These are phyloP conservation scores for Asparagopsis taxiformis DNA, from an alignment of 31 red algal genomes.

Conservation along the genomic window DNA sequence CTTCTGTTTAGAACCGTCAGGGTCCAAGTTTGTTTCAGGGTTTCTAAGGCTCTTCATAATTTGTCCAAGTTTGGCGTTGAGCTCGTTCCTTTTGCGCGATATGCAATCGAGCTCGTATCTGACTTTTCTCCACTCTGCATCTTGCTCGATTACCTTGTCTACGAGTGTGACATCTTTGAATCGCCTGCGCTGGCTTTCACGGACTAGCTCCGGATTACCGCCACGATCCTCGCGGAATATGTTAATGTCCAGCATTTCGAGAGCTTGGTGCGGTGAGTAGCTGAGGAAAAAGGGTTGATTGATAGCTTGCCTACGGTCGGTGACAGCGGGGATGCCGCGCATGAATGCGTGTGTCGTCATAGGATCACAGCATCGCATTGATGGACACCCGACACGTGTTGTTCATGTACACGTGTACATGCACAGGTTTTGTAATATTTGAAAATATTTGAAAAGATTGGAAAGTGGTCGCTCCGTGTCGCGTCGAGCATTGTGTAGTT, in stretches of 20 bases:
- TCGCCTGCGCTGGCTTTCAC: slow-evolving; percentile 83
- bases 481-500: no score
- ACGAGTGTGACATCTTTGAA: slow-evolving; percentile 74
- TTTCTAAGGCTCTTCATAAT: slow-evolving; percentile 64
- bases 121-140: slow-evolving; percentile 78
- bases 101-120: slow-evolving; percentile 74
- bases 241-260: slow-evolving; percentile 90
- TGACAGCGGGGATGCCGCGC: no score
- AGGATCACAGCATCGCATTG: no score
- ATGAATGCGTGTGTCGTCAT: no score
- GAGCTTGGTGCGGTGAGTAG: background rate
- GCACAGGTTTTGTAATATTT: no score
- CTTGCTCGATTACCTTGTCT: slow-evolving; percentile 79
- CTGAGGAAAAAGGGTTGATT: background rate
- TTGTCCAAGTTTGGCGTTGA: slow-evolving; percentile 59
- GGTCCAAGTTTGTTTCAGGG: slow-evolving; percentile 61
- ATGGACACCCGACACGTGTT: no score
- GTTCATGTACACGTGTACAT: no score
- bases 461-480: no score
- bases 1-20: slow-evolving; percentile 46
- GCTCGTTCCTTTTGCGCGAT: slow-evolving; percentile 53
- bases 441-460: no score
- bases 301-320: background rate
- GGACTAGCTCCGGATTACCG: slow-evolving; percentile 77
- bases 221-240: slow-evolving; percentile 91